Percentiles rank a stretch among this genome's conserved stretches.
These are phyloP conservation scores for Acidiella bohemica DNA, from an alignment of 495 filamentous ascomycete species.

Conservation along the genomic window DNA sequence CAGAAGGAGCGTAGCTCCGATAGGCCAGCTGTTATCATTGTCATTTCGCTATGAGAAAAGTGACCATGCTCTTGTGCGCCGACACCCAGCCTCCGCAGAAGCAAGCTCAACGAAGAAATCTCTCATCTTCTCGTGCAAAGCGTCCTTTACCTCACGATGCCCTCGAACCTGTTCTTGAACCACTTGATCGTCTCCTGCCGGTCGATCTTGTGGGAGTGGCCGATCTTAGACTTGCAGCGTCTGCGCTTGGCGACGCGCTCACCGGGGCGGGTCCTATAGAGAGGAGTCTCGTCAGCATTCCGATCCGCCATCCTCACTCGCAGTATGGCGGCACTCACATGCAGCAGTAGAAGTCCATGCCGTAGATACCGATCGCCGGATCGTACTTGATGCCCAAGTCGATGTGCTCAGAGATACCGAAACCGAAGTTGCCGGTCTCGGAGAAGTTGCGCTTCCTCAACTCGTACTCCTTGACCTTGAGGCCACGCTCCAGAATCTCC, in stretches of 20 bases:
- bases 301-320: no score
- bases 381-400: slow-evolving; percentile 99
- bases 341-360: slow-evolving; percentile 99
- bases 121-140: slow-evolving; percentile 88
- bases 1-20: slow-evolving; percentile 15
- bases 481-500: slow-evolving; percentile 99
- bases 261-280: slow-evolving; percentile 72
- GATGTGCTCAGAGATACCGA: slow-evolving; percentile 99
- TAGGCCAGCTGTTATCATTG: slow-evolving; percentile 15
- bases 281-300: not conserved
- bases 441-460: slow-evolving; percentile 98
- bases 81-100: no score
- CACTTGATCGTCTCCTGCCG: slow-evolving; percentile 89
- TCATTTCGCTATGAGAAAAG: no score
- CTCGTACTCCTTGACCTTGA: slow-evolving; percentile 99
- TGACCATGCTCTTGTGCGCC: slow-evolving; percentile 17
- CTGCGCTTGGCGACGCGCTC: slow-evolving; percentile 93
- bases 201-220: slow-evolving; percentile 81
- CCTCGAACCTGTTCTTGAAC: slow-evolving; percentile 99
- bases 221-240: slow-evolving; percentile 73
- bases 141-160: slow-evolving; percentile 73
- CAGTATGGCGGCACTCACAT: slow-evolving; percentile 50
- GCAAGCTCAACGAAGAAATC: slow-evolving; percentile 95
- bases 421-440: slow-evolving; percentile 98
- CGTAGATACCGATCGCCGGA: slow-evolving; percentile 98